A percentile compares a stretch with the other conserved stretches of the same genome.
These are phyloP conservation scores for Hygrophila difformis DNA, from an alignment of 257 asterid genomes.

Conservation along the genomic window DNA sequence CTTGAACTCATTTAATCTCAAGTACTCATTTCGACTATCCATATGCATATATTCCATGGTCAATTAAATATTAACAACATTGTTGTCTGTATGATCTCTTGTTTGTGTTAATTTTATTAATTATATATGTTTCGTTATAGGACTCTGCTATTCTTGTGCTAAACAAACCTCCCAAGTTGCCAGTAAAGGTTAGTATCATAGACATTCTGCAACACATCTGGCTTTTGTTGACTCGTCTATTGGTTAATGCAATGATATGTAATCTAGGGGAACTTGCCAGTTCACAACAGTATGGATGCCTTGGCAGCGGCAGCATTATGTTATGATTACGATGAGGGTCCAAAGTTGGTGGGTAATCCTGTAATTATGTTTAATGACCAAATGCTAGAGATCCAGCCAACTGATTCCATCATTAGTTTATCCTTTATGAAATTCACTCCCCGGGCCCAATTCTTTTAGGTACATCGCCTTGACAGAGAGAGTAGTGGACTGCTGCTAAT, in stretches of 20 bases:
- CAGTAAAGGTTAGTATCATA: conserved; percentile 59
- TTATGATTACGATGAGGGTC: conserved; percentile 83
- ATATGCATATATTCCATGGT: neutral
- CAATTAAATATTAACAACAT: neutral
- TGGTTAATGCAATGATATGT: conserved; percentile 15
- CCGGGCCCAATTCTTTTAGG: conserved; percentile 48
- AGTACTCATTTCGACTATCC: conserved; percentile 1
- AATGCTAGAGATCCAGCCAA: neutral
- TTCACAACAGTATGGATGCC: conserved; percentile 98
- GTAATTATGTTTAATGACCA: conserved; percentile 8
- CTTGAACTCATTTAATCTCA: too few relatives aligned
- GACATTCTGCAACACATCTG: neutral
- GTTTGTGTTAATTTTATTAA: conserved; percentile 15
- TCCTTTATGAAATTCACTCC: too few relatives aligned
- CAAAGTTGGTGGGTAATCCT: conserved; percentile 61
- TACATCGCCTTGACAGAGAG: conserved; percentile 93
- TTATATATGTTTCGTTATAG: conserved; percentile 26
- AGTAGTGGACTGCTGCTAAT: conserved; percentile 84
- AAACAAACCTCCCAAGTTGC: conserved; percentile 93
- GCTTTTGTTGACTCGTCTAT: conserved; percentile 5
- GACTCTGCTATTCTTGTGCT: conserved; percentile 82
- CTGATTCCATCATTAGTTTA: too few relatives aligned
- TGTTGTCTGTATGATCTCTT: neutral
- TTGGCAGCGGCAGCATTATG: conserved; percentile 93
- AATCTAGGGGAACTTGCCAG: conserved; percentile 58